Base-by-base conservation (phyloP, 2,329 filamentous ascomycete genomes). In the Ascosphaera pollenicola region DNA sequence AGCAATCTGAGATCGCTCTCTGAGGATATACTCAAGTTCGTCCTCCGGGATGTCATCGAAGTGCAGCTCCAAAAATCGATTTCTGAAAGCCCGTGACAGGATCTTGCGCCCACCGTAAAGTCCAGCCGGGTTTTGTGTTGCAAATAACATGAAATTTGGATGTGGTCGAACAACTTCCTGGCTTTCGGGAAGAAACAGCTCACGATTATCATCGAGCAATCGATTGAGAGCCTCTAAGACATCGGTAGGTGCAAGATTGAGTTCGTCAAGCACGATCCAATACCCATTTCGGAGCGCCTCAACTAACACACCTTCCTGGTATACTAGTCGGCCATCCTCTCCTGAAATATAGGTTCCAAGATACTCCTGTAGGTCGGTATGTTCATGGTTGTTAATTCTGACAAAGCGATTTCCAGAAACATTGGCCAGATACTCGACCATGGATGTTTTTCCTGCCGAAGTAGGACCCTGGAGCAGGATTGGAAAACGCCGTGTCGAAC, bases 361-460 rank as follows among this genome's bases (percentile, higher is more conserved):
- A 51, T 99, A 99, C 54, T 99, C 91, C 56, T 98, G 89, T 30
- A 99, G 64, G 55, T 99, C 89, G 0, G 89, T 98, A 52, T 98
- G 89, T 53, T 99, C 91, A 57, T 99, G 89, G 48, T 99, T 99
- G 61, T 99, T 99, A 64, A 99, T 98, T 43, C 89, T 75, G 35
- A 98, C 84, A 52, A 95, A 98, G 51, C 81, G 89, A 54, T 99
- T 93, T 3, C 91, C 89, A 21, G 84, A 95, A 40, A 81, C 78
- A 51, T 92, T 89, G n/a, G 91, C 87, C 30, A 99, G 68, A 54
- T 93, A 94, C 57, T 95, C 87, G 34, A 98, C 92, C 89, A 99
- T 98, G 57, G 87, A 95, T 0, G 89, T 99, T 59, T 99, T 99
- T 46, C 89, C 89, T 10, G 87, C 81, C 3, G 91, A 98, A 0